A percentile compares a stretch with the other conserved stretches of the same genome.
These are phyloP conservation scores for Pyrenophora teres DNA, from an alignment of 2,329 filamentous ascomycete species.

Conservation along the genomic window DNA sequence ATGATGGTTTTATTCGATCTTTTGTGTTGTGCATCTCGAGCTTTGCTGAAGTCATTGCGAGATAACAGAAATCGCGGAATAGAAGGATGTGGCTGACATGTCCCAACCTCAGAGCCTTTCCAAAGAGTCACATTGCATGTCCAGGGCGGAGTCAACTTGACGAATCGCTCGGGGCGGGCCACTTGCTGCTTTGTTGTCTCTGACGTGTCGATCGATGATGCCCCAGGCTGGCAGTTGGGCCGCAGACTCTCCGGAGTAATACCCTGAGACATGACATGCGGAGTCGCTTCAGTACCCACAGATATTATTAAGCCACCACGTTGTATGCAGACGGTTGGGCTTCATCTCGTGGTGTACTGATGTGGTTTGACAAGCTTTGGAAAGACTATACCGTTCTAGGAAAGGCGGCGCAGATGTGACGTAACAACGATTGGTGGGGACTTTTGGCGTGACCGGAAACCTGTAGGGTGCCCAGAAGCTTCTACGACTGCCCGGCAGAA, in stretches of 20 bases:
- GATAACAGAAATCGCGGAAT: no score
- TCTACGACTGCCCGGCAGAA: slow-evolving; percentile 25
- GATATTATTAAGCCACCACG: background rate
- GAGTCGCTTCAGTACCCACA: background rate
- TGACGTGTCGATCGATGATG: slow-evolving; percentile 12
- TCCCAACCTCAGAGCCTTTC: no score
- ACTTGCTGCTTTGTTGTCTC: background rate
- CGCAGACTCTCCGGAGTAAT: background rate
- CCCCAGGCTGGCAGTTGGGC: background rate
- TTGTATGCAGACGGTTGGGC: slow-evolving; percentile 6
- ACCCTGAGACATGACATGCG: background rate
- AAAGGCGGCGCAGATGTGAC: slow-evolving; percentile 5
- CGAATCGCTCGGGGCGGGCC: background rate
- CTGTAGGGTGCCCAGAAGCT: slow-evolving; percentile 31
- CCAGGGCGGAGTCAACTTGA: no score
- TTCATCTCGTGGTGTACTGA: slow-evolving; percentile 3
- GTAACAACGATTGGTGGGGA: slow-evolving; percentile 16
- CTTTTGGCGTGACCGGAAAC: slow-evolving; percentile 20
- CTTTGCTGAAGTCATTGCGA: no score
- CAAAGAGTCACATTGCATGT: no score
- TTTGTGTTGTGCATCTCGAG: no score
- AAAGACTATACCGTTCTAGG: background rate
- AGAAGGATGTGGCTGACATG: no score
- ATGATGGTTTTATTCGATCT: no score
- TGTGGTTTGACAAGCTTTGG: slow-evolving; percentile 3